These are phyloP conservation scores for Apiospora kogelbergensis DNA, from an alignment of 2,329 filamentous ascomycete species.

Conservation along the genomic window DNA sequence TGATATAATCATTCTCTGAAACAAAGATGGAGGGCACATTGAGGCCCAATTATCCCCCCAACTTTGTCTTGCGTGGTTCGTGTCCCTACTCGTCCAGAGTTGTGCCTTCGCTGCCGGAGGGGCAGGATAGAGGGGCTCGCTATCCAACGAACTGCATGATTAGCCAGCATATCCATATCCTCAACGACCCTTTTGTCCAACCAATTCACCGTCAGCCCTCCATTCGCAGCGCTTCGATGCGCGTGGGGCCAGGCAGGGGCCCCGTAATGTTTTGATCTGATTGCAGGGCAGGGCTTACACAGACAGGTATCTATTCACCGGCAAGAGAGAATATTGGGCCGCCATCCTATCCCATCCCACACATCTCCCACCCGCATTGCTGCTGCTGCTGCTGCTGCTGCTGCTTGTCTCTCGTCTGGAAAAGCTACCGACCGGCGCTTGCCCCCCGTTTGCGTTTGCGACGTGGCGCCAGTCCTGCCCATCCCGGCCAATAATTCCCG, in stretches of 20 bases:
- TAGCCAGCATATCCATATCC: neutral
- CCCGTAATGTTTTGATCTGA: slow-evolving; percentile 4
- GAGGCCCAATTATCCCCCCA: slow-evolving; percentile 13
- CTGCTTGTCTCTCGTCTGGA: slow-evolving; percentile 5
- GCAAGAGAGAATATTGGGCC: neutral
- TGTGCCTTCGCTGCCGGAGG: neutral
- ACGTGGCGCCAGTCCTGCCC: slow-evolving; percentile 19
- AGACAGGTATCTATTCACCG: neutral
- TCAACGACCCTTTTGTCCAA: slow-evolving; percentile 1
- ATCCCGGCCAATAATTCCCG: slow-evolving; percentile 14
- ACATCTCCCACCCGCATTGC: neutral
- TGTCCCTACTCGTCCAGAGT: neutral
- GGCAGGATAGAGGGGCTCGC: slow-evolving; percentile 1
- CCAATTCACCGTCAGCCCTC: slow-evolving; percentile 4
- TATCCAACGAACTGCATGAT: slow-evolving; percentile 7
- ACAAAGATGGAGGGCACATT: slow-evolving; percentile 11
- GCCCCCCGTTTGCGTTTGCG: slow-evolving; percentile 12
- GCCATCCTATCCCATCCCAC: neutral
- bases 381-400: neutral
- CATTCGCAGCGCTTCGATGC: neutral
- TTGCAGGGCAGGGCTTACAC: neutral
- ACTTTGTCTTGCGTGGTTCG: neutral
- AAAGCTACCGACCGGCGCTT: neutral
- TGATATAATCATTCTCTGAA: slow-evolving; percentile 8
- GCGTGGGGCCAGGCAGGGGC: neutral